A percentile compares a stretch with the other conserved stretches of the same genome.
Evolutionary conservation across 768 basidiomycete genomes (phyloP).

Genomic region (Rhodosporidiobolus sp.): DNA sequence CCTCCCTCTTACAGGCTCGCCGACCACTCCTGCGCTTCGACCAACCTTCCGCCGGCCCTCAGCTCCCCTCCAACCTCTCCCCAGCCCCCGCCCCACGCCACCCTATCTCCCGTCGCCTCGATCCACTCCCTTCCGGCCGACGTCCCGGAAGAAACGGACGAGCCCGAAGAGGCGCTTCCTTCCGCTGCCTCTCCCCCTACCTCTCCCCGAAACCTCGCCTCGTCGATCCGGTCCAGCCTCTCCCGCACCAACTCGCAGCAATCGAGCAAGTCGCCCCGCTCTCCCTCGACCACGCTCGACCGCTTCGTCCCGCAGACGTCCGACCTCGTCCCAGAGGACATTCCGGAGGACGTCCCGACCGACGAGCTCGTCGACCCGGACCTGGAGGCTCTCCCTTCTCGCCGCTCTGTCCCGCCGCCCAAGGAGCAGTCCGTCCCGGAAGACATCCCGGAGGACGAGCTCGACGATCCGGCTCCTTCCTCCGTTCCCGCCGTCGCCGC

Average conservation of each 20-base stretch:
- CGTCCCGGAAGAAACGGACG: background rate
- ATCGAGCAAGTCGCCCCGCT: background rate
- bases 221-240: background rate
- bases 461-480: background rate
- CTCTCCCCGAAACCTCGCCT: background rate
- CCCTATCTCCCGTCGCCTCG: background rate
- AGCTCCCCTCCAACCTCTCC: conserved; percentile 2
- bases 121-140: background rate
- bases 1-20: conserved; percentile 11
- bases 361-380: background rate
- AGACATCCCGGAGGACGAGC: conserved; percentile 11
- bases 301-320: conserved; percentile 23
- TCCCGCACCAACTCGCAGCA: background rate
- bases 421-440: background rate
- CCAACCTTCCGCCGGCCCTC: background rate
- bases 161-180: background rate
- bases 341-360: conserved; percentile 27
- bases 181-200: background rate
- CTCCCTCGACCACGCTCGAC: conserved; percentile 10
- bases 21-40: conserved; percentile 20
- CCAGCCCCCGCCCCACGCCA: background rate
- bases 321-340: conserved; percentile 22
- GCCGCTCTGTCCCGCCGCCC: background rate
- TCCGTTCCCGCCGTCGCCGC: background rate
- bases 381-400: background rate